Conservation (phyloP, 2,329 filamentous ascomycete genomes). For the Podosphaera xanthii region DNA sequence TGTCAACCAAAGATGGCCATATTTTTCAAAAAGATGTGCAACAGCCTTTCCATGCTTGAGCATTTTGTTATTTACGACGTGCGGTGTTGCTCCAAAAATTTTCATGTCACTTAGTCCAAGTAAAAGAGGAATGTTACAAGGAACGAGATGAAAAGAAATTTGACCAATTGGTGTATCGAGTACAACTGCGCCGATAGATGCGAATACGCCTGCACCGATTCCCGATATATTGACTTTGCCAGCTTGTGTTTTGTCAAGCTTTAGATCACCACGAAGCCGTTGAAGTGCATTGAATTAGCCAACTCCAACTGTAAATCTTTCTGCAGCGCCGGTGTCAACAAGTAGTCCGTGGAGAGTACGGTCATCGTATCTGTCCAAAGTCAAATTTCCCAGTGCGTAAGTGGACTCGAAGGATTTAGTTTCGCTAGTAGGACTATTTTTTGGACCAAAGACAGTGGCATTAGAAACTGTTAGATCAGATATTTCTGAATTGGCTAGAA, state of each 20-base stretch:
- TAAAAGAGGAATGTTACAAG: not conserved
- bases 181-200: too few species aligned
- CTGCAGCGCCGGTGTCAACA: too few species aligned
- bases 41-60: too few species aligned
- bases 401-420: not conserved
- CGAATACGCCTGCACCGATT: too few species aligned
- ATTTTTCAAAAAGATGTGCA: not conserved
- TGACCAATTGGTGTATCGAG: too few species aligned
- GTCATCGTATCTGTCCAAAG: not conserved
- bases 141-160: not conserved
- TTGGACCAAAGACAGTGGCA: not conserved
- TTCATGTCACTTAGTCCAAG: not conserved
- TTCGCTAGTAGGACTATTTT: not conserved
- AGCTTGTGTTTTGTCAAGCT: too few species aligned
- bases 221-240: too few species aligned
- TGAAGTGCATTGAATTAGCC: too few species aligned
- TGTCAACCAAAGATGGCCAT: not conserved
- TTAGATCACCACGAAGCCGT: too few species aligned
- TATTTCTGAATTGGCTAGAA: not conserved
- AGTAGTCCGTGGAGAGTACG: too few species aligned
- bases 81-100: not conserved
- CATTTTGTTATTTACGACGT: not conserved
- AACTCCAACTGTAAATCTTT: too few species aligned
- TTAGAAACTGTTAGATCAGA: not conserved
- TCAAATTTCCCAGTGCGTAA: not conserved